These are phyloP conservation scores for Sporobolomyces roseus DNA, from an alignment of 768 basidiomycete species.

Conservation along the genomic window DNA sequence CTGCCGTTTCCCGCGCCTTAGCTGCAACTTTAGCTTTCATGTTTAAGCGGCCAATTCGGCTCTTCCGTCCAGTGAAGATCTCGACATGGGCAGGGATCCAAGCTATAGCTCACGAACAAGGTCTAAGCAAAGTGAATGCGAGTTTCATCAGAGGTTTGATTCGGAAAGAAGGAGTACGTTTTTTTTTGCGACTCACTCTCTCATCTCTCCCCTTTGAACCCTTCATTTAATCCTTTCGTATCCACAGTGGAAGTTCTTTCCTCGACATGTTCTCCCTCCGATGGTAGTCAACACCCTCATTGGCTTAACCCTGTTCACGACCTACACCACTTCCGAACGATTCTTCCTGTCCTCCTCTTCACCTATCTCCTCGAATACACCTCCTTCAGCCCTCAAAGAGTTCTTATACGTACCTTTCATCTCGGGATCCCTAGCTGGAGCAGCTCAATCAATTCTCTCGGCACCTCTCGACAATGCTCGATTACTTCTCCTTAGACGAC, in stretches of 20 bases:
- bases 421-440: slow-evolving; percentile 42
- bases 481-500: slow-evolving; percentile 37
- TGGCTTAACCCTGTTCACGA: slow-evolving; percentile 42
- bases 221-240: not conserved
- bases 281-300: slow-evolving; percentile 40
- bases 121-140: slow-evolving; percentile 11
- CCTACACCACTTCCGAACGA: slow-evolving; percentile 32
- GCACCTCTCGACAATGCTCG: slow-evolving; percentile 45
- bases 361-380: not conserved
- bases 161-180: slow-evolving; percentile 28
- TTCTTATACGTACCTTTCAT: slow-evolving; percentile 38
- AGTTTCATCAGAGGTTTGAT: slow-evolving; percentile 26
- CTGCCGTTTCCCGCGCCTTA: slow-evolving; percentile 11
- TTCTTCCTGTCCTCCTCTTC: not conserved
- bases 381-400: not conserved
- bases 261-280: slow-evolving; percentile 35
- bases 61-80: slow-evolving; percentile 41
- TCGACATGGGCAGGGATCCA: slow-evolving; percentile 41
- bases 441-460: slow-evolving; percentile 42
- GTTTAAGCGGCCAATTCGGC: slow-evolving; percentile 37
- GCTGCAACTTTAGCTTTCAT: slow-evolving; percentile 35
- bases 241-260: slow-evolving; percentile 37
- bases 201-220: not conserved
- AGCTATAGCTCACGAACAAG: slow-evolving; percentile 39
- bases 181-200: not conserved